Base-by-base conservation (phyloP, 208 protist genomes). In the Kentomonas sorsogonicus region DNA sequence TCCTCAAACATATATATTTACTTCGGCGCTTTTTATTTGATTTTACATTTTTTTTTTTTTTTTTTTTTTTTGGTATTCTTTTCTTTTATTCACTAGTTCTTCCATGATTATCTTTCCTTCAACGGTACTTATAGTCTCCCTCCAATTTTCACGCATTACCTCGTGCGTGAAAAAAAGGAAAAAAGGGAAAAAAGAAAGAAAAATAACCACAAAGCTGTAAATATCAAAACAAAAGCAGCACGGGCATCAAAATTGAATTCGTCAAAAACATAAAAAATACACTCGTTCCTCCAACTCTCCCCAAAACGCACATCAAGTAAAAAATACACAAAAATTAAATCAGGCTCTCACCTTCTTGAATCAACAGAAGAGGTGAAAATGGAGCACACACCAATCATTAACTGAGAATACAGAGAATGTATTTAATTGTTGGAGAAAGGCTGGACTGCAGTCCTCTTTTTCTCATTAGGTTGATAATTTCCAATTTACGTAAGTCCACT, bases 1-100 rank as follows among this genome's bases (percentile, higher is more conserved):
- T n/a, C n/a, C n/a, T n/a, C n/a, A n/a, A n/a, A n/a, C n/a, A n/a
- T n/a, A n/a, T 36, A 36, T 36, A 36, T 36, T 36, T 36, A 5
- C 11, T 15, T 36, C 11, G 11, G 5, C 11, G 11, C 11, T 5
- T 15, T 36, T 5, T 11, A 36, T n/a, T 41, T 33, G 13, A n/a
- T n/a, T 65, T 16, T 45, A 45, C 26, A 31, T 56, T 56, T 25
- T 56, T 40, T 2, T 46, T 58, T 45, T 36, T 44, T 46, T 58
- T 38, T 20, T 58, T 51, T 47, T 63, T 56, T 62, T 45, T 59
- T n/a, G 39, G 4, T 2, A 26, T 44, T 44, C 16, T 2, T 38
- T 10, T 18, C 5, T 5, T 46, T 46, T 15, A 18, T 15, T n/a
- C 16, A 46, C 16, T 6, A 48, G n/a, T 22, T 9, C 43, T 20